Conservation (phyloP, 257 asterid species). For the Salvia hispanica region DNA sequence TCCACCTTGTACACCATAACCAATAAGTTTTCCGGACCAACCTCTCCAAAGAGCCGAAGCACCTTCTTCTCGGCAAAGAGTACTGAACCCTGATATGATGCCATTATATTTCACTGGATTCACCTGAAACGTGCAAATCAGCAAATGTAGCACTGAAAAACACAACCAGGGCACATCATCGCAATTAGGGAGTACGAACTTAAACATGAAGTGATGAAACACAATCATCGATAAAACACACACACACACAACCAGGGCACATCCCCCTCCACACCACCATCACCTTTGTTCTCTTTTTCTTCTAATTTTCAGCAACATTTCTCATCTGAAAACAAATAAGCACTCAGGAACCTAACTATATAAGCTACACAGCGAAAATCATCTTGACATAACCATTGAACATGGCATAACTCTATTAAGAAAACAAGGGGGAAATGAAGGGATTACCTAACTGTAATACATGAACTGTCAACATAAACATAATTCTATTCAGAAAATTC, state of each 20-base stretch:
- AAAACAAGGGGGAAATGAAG: background rate
- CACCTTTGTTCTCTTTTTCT: too few relatives aligned
- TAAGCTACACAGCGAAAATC: background rate
- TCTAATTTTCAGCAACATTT: background rate
- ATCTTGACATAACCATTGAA: background rate
- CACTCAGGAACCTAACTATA: background rate
- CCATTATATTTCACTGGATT: conserved; percentile 64
- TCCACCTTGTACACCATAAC: conserved; percentile 76
- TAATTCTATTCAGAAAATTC: too few relatives aligned
- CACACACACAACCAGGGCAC: too few relatives aligned
- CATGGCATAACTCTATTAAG: background rate
- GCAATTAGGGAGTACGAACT: too few relatives aligned
- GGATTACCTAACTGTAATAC: background rate
- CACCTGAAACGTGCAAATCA: conserved; percentile 43
- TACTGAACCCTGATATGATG: conserved; percentile 58
- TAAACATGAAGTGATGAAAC: too few relatives aligned
- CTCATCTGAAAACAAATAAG: background rate
- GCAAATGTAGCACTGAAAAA: conserved; percentile 23
- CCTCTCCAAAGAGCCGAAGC: conserved; percentile 73
- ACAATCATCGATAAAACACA: too few relatives aligned
- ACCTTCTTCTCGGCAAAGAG: conserved; percentile 68
- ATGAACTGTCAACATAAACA: background rate
- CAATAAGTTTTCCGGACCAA: conserved; percentile 77
- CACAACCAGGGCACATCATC: background rate
- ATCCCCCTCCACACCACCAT: too few relatives aligned